Percentiles rank a stretch among this genome's conserved stretches.
phyloP scores from a whole-genome alignment of 805 yeast species.

The Barnettozyma siamensis region DNA sequence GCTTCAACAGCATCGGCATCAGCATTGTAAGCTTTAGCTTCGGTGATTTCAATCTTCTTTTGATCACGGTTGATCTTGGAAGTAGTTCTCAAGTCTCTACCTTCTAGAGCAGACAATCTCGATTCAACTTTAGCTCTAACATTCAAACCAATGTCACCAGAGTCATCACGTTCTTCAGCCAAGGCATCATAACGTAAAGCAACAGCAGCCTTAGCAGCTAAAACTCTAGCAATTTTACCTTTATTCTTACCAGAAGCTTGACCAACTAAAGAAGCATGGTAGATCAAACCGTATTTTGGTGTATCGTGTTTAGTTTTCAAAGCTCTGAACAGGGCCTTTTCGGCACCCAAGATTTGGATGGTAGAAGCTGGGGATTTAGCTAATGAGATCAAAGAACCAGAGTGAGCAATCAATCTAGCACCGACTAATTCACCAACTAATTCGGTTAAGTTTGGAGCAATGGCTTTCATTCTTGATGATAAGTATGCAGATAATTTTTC shows the following conservation, averaged over 20 bases:
- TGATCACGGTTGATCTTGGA: conserved; percentile 76
- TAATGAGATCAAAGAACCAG: conserved; percentile 89
- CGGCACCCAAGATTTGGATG: conserved; percentile 97
- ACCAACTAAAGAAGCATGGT: conserved; percentile 96
- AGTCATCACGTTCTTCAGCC: conserved; percentile 94
- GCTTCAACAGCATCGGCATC: conserved; percentile 79
- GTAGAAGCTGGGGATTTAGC: conserved; percentile 99
- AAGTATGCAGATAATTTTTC: conserved; percentile 91
- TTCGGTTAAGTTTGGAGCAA: conserved; percentile 95
- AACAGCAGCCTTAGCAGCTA: conserved; percentile 98
- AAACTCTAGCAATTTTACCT: conserved; percentile 97
- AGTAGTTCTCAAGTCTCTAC: conserved; percentile 91
- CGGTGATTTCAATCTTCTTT: conserved; percentile 80
- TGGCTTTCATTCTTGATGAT: conserved; percentile 94
- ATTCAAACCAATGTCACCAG: conserved; percentile 87
- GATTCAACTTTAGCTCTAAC: conserved; percentile 92
- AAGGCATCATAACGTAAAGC: conserved; percentile 94
- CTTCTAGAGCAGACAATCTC: conserved; percentile 91
- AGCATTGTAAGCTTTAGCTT: conserved; percentile 84
- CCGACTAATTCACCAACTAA: conserved; percentile 97
- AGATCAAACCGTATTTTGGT: conserved; percentile 94
- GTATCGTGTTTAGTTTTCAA: conserved; percentile 97
- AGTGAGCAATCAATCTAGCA: conserved; percentile 95
- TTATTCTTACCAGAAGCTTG: conserved; percentile 97
- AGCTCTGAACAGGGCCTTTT: conserved; percentile 97